These are phyloP conservation scores for Pyrenophora graminea DNA, from an alignment of 2,329 filamentous ascomycete species.

Conservation along the genomic window DNA sequence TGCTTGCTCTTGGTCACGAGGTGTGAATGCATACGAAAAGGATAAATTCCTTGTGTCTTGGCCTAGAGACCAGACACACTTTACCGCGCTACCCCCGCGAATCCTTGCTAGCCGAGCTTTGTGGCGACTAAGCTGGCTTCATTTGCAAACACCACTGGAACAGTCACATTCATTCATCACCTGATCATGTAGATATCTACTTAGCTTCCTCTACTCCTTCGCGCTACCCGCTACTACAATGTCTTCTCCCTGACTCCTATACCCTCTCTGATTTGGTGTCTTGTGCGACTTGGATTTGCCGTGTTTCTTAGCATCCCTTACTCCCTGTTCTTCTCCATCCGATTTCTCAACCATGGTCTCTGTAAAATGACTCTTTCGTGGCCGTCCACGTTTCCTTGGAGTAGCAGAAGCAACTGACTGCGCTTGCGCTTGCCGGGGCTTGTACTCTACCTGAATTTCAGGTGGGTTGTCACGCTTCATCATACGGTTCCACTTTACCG, in stretches of 20 bases:
- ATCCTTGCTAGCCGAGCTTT: not conserved
- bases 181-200: not conserved
- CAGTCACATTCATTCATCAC: not conserved
- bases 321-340: not conserved
- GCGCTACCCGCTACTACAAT: too few relatives aligned
- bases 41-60: too few relatives aligned
- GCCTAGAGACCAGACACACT: too few relatives aligned
- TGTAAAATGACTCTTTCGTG: not conserved
- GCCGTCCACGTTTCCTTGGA: not conserved
- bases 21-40: too few relatives aligned
- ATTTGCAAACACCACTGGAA: not conserved
- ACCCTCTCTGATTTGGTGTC: too few relatives aligned
- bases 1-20: not conserved
- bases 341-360: not conserved
- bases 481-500: conserved; percentile 64
- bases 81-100: not conserved
- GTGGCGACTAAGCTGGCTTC: conserved; percentile 2
- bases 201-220: too few relatives aligned
- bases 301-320: not conserved
- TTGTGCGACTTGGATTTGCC: not conserved
- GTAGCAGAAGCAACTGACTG: not conserved
- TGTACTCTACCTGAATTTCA: conserved; percentile 18
- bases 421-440: conserved; percentile 1
- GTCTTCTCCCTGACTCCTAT: too few relatives aligned
- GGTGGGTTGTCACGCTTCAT: conserved; percentile 13